Conservation (phyloP, 495 filamentous ascomycete genomes). For the Viridothelium virens region DNA sequence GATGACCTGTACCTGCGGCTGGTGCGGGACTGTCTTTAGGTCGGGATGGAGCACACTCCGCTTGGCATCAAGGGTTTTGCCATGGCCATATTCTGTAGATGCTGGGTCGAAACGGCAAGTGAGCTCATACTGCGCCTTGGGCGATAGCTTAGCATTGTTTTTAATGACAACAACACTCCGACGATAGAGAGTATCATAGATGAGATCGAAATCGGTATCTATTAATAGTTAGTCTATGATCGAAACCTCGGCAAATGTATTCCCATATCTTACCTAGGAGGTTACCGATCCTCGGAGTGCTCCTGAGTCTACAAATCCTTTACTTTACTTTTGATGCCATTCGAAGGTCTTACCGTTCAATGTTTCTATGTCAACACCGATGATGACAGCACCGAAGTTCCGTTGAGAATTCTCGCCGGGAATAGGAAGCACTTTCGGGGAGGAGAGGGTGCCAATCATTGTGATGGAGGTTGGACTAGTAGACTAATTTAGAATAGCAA, state of each 20-base stretch:
- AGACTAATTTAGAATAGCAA: background rate
- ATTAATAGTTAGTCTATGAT: background rate
- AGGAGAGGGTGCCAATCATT: background rate
- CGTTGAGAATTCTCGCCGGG: background rate
- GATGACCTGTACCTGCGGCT: slow-evolving; percentile 72
- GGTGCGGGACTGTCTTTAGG: slow-evolving; percentile 68
- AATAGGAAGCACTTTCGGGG: background rate
- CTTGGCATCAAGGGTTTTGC: slow-evolving; percentile 59
- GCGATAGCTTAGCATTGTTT: slow-evolving; percentile 51
- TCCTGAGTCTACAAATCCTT: background rate
- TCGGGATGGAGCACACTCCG: slow-evolving; percentile 67
- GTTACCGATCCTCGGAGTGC: slow-evolving; percentile 9
- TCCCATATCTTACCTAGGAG: background rate
- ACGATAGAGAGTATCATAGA: slow-evolving; percentile 53
- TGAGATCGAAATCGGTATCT: slow-evolving; percentile 53
- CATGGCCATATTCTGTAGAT: slow-evolving; percentile 60
- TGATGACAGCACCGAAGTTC: slow-evolving; percentile 1
- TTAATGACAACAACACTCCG: slow-evolving; percentile 63
- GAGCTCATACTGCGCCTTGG: slow-evolving; percentile 61
- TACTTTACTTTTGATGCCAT: background rate
- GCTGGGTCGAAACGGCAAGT: slow-evolving; percentile 62
- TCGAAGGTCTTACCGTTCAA: background rate
- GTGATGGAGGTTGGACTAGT: background rate
- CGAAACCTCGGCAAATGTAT: background rate
- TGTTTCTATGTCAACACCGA: background rate